These are phyloP conservation scores for Hirsutella thompsonii DNA, from an alignment of 2,329 filamentous ascomycete genomes.

Conservation along the genomic window DNA sequence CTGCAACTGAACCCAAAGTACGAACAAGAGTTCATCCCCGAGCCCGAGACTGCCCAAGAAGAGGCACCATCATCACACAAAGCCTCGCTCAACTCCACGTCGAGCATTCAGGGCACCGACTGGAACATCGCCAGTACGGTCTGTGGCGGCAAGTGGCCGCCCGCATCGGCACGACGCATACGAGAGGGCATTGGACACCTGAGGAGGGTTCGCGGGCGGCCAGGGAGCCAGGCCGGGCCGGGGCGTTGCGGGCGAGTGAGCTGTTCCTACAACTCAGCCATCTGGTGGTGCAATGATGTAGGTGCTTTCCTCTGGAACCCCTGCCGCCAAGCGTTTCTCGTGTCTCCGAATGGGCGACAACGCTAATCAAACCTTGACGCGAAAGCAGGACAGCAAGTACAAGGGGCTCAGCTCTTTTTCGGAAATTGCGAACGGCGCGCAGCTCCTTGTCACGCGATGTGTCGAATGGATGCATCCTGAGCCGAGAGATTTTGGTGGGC, in stretches of 20 bases:
- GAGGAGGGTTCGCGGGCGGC: not conserved
- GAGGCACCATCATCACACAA: not conserved
- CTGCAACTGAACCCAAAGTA: slow-evolving; percentile 8
- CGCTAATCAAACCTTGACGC: not conserved
- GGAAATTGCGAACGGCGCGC: slow-evolving; percentile 1
- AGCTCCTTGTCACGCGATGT: not conserved
- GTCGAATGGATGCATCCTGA: slow-evolving; percentile 1
- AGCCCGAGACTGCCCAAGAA: not conserved
- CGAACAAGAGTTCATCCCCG: slow-evolving; percentile 5
- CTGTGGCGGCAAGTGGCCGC: not conserved
- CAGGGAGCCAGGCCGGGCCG: not conserved
- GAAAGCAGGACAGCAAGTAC: not conserved
- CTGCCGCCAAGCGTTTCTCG: too few relatives aligned
- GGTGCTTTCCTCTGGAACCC: not conserved
- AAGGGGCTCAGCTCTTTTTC: not conserved
- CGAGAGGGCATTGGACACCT: slow-evolving; percentile 1
- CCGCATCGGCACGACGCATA: not conserved
- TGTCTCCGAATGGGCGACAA: too few relatives aligned
- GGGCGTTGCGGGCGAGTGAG: slow-evolving; percentile 1
- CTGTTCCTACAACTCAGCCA: slow-evolving; percentile 1
- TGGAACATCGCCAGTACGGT: not conserved
- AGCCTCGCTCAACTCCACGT: not conserved
- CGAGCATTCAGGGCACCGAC: not conserved
- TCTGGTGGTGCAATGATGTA: slow-evolving; percentile 4
- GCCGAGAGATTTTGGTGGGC: not conserved